These are phyloP conservation scores for Yamadazyma ubonensis DNA, from an alignment of 805 yeast species.

Conservation along the genomic window DNA sequence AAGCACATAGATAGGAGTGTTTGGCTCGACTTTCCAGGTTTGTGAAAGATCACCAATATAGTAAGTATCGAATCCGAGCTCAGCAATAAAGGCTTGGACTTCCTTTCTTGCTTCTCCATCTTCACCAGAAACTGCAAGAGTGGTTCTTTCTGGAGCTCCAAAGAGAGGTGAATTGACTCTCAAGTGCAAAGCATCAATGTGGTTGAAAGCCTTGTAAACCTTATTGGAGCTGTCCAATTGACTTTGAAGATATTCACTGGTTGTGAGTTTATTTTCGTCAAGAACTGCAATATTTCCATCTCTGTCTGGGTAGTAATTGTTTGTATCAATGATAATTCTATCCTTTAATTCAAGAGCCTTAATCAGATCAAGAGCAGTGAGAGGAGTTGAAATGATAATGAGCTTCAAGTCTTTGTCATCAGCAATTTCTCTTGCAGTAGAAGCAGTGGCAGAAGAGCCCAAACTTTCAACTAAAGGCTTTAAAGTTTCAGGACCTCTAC, in stretches of 20 bases:
- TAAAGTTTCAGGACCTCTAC: not conserved
- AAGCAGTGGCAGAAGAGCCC: not conserved
- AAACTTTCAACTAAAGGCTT: not conserved
- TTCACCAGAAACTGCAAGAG: not conserved
- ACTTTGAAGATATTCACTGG: not conserved
- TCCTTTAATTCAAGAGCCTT: not conserved
- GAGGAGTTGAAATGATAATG: not conserved
- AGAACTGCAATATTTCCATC: not conserved
- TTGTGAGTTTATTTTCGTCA: not conserved
- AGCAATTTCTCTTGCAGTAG: not conserved
- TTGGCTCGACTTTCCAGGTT: too few relatives aligned
- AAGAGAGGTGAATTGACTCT: not conserved
- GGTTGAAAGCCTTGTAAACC: not conserved
- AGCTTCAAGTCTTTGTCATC: not conserved
- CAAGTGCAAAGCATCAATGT: not conserved
- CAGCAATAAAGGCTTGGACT: not conserved
- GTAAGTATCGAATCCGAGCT: not conserved
- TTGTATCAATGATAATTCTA: not conserved
- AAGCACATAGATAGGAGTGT: too few relatives aligned
- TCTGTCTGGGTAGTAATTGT: not conserved
- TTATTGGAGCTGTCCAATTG: not conserved
- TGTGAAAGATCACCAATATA: not conserved
- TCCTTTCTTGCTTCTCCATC: not conserved
- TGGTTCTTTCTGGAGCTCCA: not conserved
- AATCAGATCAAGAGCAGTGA: not conserved